phyloP scores from a whole-genome alignment of 164 flowering plant species.

The Nymphaea colorata region DNA sequence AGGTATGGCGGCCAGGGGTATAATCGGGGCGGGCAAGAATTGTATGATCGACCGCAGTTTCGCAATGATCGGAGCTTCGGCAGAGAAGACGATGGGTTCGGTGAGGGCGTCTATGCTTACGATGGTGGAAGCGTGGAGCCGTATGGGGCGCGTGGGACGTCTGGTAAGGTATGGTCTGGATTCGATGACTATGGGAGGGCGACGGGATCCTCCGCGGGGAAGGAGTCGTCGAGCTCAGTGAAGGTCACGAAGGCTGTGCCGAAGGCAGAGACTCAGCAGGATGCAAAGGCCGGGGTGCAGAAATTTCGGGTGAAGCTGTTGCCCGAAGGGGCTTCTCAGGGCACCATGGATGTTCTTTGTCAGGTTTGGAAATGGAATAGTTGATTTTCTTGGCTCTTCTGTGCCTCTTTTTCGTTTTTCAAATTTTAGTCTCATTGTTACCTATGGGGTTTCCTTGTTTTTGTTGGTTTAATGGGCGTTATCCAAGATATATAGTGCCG shows the following conservation, averaged over 20 bases:
- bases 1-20: neutral
- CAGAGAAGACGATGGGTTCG: slow-evolving; percentile 24
- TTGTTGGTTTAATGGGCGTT: no score
- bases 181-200: slow-evolving; percentile 96
- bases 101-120: slow-evolving; percentile 77
- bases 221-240: slow-evolving; percentile 14
- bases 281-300: slow-evolving; percentile 72
- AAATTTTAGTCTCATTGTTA: no score
- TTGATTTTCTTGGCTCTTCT: no score
- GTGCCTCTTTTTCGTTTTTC: no score
- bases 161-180: slow-evolving; percentile 25
- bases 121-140: slow-evolving; percentile 67
- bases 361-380: slow-evolving; percentile 38
- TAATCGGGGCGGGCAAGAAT: neutral
- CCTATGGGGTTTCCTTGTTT: no score
- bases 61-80: slow-evolving; percentile 14
- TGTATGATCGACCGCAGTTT: slow-evolving; percentile 1
- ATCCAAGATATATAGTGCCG: no score
- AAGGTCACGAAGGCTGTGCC: slow-evolving; percentile 87
- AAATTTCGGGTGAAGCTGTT: slow-evolving; percentile 85
- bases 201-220: slow-evolving; percentile 15
- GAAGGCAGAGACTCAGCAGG: slow-evolving; percentile 64
- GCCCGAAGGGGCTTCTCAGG: slow-evolving; percentile 73
- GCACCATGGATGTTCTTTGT: slow-evolving; percentile 90
- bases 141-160: slow-evolving; percentile 77